Base-by-base conservation (phyloP, 2,329 filamentous ascomycete species). In the Nigrospora osmanthi region DNA sequence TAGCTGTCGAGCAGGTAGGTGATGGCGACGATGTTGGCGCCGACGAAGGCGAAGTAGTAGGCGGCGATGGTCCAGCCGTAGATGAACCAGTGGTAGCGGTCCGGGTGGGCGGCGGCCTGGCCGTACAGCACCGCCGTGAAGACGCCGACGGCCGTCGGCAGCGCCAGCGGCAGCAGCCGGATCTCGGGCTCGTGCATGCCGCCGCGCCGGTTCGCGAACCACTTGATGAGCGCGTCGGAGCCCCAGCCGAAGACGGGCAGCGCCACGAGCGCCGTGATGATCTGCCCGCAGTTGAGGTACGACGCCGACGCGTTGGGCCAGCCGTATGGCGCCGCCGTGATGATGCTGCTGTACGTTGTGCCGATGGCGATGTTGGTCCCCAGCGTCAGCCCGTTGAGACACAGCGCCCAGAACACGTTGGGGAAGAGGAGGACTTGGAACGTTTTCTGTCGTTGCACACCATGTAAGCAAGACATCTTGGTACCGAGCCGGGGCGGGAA, bases 1-100 rank as follows among this genome's bases (percentile, higher is more conserved):
- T 71, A 73, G 2, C 63, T 60, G 44, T 73, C 70, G 3, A 73
- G 60, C 5, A 68, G 51, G 47, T 68, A 70, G 0, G 67, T 70
- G 41, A 71, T 68, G 0, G 60, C 67, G 4, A 66, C 64, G 43
- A 71, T 70, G 47, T 71, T 72, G 10, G 63, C 63, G 1, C 67
- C 64, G 15, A 68, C 52, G 40, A 68, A 67, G 33, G 55, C 52
- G 41, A 68, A 68, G 40, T 63, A 61, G 47, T 62, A 61, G 2
- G 50, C 58, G 2, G 51, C 53, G 6, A 57, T 35, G 12, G 47
- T 31, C 45, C 52, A 61, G 0, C 63, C 62, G 42, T 62, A 54
- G 13, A 53, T 46, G 40, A 63, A 63, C 62, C 62, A 66, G 48
- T 64, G 60, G 40, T 56, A 64, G 1, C 59, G 39, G 4, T 57